Percentiles rank a stretch among this genome's conserved stretches.
These are phyloP conservation scores for Artemisia annua DNA, from an alignment of 129 eudicot genomes.

Conservation along the genomic window DNA sequence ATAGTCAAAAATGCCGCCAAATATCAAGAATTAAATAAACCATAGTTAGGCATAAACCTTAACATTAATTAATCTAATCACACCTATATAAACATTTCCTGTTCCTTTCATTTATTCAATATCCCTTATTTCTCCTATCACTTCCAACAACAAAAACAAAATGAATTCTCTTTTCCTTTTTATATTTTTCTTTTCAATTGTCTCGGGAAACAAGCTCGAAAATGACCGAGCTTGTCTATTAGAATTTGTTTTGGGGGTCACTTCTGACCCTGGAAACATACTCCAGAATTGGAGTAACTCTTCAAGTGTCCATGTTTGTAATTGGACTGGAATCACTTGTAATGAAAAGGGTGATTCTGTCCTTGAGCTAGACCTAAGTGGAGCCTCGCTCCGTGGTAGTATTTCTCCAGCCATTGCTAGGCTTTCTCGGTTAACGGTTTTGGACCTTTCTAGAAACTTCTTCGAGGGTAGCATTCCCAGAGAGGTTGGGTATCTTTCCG, in stretches of 20 bases:
- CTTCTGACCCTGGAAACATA: conserved; percentile 49
- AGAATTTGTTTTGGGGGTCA: conserved; percentile 49
- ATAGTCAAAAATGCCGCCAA: conserved; percentile 58
- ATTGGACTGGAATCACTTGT: conserved; percentile 72
- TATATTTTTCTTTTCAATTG: conserved; percentile 32
- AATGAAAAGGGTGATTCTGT: conserved; percentile 41
- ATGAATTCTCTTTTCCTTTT: conserved; percentile 43
- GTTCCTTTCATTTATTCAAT: conserved; percentile 28
- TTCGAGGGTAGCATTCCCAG: conserved; percentile 64
- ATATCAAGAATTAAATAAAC: conserved; percentile 30
- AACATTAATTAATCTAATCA: conserved; percentile 28
- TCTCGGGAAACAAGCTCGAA: conserved; percentile 35
- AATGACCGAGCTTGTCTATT: conserved; percentile 53
- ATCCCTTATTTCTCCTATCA: conserved; percentile 5
- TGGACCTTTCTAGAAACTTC: conserved; percentile 70
- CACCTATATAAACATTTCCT: conserved; percentile 34
- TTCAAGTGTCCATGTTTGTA: conserved; percentile 48
- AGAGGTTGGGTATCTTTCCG: conserved; percentile 48
- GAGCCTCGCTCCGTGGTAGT: conserved; percentile 57
- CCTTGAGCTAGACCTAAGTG: conserved; percentile 55
- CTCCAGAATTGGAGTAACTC: conserved; percentile 50
- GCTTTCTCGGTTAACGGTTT: conserved; percentile 50
- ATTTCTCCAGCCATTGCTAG: conserved; percentile 59
- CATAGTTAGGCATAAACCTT: conserved; percentile 65
- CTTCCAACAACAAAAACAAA: not conserved